A percentile compares a stretch with the other conserved stretches of the same genome.
phyloP scores from a whole-genome alignment of 78 protist genomes.

The Dictyostelium firmibasis region DNA sequence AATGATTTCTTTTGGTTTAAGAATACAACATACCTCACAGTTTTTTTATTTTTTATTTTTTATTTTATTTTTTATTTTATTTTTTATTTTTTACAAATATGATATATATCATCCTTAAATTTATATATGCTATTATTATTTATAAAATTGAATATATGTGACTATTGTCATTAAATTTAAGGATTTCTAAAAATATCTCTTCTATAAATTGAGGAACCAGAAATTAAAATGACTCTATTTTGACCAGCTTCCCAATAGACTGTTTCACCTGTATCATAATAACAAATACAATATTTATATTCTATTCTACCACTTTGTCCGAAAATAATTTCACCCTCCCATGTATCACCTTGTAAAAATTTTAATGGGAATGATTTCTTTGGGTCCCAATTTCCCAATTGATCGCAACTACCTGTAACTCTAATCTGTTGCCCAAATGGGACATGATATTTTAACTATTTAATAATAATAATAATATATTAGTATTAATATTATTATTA shows the following conservation, averaged over 20 bases:
- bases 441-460: slow-evolving; percentile 60
- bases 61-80: too few species aligned
- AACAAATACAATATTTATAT: slow-evolving; percentile 66
- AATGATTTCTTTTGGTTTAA: too few species aligned
- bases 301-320: slow-evolving; percentile 60
- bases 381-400: slow-evolving; percentile 78
- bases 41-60: too few species aligned
- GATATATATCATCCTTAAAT: too few species aligned
- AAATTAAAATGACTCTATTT: slow-evolving; percentile 65
- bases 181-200: slow-evolving; percentile 63
- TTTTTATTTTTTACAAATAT: too few species aligned
- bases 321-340: slow-evolving; percentile 68
- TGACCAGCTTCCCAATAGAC: slow-evolving; percentile 70
- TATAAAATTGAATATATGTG: too few species aligned
- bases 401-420: slow-evolving; percentile 77
- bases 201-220: slow-evolving; percentile 38
- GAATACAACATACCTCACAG: too few species aligned
- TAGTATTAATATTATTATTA: too few species aligned
- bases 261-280: slow-evolving; percentile 69
- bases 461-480: not conserved
- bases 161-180: too few species aligned
- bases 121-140: too few species aligned
- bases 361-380: slow-evolving; percentile 65
- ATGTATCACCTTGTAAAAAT: slow-evolving; percentile 72
- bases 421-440: slow-evolving; percentile 80